A percentile compares a stretch with the other conserved stretches of the same genome.
Evolutionary conservation across 2,329 filamentous ascomycete genomes (phyloP).

Genomic region (Aschersonia sp.): DNA sequence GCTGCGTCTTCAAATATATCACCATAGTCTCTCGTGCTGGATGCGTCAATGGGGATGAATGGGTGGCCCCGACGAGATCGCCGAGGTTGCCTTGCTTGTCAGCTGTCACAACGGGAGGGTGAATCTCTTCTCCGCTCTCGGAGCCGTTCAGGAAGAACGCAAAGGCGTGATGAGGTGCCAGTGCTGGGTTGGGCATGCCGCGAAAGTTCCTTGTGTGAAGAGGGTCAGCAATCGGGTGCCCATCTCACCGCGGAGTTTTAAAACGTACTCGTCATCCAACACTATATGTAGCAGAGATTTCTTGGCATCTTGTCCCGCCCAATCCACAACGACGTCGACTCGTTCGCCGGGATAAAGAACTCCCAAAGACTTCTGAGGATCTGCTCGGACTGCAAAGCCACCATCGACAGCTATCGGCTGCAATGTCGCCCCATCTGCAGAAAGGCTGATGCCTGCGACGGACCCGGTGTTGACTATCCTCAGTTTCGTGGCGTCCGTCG

Average conservation of each 20-base stretch:
- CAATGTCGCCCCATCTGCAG: conserved; percentile 9
- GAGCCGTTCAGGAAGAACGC: conserved; percentile 1
- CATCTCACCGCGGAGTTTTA: neutral
- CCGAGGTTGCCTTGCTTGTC: conserved; percentile 2
- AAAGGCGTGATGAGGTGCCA: conserved; percentile 8
- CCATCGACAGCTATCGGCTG: conserved; percentile 10
- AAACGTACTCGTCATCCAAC: conserved; percentile 12
- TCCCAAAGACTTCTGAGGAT: conserved; percentile 7
- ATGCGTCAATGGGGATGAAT: neutral
- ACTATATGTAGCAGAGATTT: conserved; percentile 9
- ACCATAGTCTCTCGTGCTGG: conserved; percentile 9
- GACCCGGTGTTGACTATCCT: conserved; percentile 12
- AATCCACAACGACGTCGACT: conserved; percentile 8
- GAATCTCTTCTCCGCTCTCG: neutral
- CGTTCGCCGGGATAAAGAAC: conserved; percentile 13
- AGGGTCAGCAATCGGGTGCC: neutral
- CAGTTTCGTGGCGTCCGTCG: conserved; percentile 4
- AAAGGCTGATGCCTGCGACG: conserved; percentile 8
- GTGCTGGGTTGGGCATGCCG: conserved; percentile 9
- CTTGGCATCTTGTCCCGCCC: conserved; percentile 2
- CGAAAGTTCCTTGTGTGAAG: conserved; percentile 7
- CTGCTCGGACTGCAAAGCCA: conserved; percentile 6
- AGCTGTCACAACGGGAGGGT: neutral
- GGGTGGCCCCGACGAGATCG: neutral
- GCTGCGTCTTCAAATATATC: conserved; percentile 11